phyloP scores from a whole-genome alignment of 2,329 filamentous ascomycete genomes.

The Simplicillium sp. region DNA sequence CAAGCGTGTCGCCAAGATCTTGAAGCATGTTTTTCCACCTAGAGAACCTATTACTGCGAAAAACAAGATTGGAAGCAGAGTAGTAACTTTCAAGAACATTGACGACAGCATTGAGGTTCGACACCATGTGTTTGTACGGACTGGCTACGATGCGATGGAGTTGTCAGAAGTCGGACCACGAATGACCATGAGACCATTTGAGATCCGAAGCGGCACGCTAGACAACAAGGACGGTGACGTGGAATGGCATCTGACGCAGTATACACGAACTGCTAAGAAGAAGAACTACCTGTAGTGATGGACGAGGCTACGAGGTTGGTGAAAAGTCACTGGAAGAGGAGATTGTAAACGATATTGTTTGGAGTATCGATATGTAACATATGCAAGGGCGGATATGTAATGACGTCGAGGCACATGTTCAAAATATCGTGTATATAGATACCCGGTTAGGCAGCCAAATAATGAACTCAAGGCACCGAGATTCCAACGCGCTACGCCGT shows the following conservation, averaged over 20 bases:
- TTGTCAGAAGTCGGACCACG: conserved; percentile 82
- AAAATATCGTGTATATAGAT: too few species aligned
- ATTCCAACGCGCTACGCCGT: conserved; percentile 1
- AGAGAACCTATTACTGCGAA: conserved; percentile 64
- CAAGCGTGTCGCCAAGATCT: conserved; percentile 72
- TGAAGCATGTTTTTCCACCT: conserved; percentile 92
- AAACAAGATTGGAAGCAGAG: conserved; percentile 72
- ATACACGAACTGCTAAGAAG: conserved; percentile 86
- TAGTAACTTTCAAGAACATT: conserved; percentile 91
- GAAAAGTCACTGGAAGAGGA: background rate
- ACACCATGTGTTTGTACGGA: conserved; percentile 77
- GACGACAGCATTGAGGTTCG: conserved; percentile 91
- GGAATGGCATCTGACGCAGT: conserved; percentile 94
- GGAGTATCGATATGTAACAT: too few species aligned
- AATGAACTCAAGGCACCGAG: background rate
- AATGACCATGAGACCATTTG: conserved; percentile 95
- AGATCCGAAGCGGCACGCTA: conserved; percentile 82
- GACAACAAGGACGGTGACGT: conserved; percentile 94
- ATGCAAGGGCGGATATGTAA: too few species aligned
- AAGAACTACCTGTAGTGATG: conserved; percentile 75
- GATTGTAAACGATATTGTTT: too few species aligned
- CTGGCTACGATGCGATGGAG: conserved; percentile 81
- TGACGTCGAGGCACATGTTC: too few species aligned
- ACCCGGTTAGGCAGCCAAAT: background rate
- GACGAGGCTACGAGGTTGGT: background rate